Evolutionary conservation across 1,139 yeast species (phyloP).

Genomic region (Magnusiomyces fungicola): DNA sequence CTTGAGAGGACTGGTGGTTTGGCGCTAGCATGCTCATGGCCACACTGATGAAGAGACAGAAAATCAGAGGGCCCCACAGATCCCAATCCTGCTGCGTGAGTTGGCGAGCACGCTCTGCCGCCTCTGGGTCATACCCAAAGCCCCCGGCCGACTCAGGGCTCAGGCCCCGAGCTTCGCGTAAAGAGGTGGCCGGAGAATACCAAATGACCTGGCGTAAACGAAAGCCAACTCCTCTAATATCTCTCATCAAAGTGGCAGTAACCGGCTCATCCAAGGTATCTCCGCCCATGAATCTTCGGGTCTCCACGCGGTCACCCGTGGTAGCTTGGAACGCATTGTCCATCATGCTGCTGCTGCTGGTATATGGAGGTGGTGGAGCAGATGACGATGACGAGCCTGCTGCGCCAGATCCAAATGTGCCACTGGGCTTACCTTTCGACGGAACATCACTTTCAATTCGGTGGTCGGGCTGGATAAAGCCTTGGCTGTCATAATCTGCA

Average conservation of each 20-base stretch:
- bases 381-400: neutral
- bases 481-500: conserved; percentile 16
- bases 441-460: conserved; percentile 23
- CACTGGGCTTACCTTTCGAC: neutral
- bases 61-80: conserved; percentile 75
- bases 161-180: conserved; percentile 13
- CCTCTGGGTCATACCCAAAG: conserved; percentile 15
- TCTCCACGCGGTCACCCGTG: conserved; percentile 49
- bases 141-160: conserved; percentile 13
- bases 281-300: conserved; percentile 72
- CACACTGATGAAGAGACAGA: conserved; percentile 58
- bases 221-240: conserved; percentile 55
- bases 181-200: conserved; percentile 38
- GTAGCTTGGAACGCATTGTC: conserved; percentile 13
- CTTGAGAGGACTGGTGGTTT: conserved; percentile 35
- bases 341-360: conserved; percentile 2
- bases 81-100: conserved; percentile 15
- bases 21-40: conserved; percentile 39
- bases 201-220: conserved; percentile 63
- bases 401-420: conserved; percentile 10
- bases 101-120: conserved; percentile 1
- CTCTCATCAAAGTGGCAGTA: conserved; percentile 58
- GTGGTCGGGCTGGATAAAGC: conserved; percentile 16
- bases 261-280: conserved; percentile 85
- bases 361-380: conserved; percentile 17